A percentile compares a stretch with the other conserved stretches of the same genome.
Evolutionary conservation across 768 basidiomycete species (phyloP).

Genomic region (Naganishia friedmannii): DNA sequence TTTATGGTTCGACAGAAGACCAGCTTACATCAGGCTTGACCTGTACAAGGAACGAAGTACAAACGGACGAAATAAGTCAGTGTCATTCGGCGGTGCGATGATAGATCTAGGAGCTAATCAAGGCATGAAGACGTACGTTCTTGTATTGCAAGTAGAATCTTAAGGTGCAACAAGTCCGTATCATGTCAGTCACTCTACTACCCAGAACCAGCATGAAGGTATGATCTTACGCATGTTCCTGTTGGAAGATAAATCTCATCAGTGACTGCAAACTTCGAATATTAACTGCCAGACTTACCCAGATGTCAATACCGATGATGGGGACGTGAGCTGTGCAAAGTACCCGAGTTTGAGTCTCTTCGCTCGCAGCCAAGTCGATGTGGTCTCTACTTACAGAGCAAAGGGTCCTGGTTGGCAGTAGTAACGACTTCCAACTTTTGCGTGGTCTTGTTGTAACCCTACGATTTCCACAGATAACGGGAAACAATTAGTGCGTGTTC

Average conservation of each 20-base stretch:
- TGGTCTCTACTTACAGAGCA: conserved; percentile 53
- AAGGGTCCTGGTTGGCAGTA: conserved; percentile 94
- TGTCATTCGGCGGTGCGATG: neutral
- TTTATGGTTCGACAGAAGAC: neutral
- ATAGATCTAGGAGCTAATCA: no score
- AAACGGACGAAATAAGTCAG: neutral
- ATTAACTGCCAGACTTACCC: conserved; percentile 52
- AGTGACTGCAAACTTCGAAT: neutral
- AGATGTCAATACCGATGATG: conserved; percentile 87
- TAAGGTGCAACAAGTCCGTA: conserved; percentile 58
- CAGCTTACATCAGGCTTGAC: conserved; percentile 76
- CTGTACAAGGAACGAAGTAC: neutral
- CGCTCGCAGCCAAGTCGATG: conserved; percentile 38
- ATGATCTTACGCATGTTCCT: conserved; percentile 64
- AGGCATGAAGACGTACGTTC: conserved; percentile 57
- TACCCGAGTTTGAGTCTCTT: neutral
- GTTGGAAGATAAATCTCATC: neutral
- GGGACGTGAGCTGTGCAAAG: conserved; percentile 64
- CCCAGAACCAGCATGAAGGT: neutral
- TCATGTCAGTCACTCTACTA: conserved; percentile 33
- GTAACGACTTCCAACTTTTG: conserved; percentile 85
- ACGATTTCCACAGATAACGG: neutral
- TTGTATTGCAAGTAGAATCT: conserved; percentile 86
- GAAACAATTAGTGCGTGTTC: neutral
- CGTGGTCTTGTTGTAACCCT: conserved; percentile 68